Conservation (phyloP, 1,284 basidiomycete species). For the Gomphus bonarii region DNA sequence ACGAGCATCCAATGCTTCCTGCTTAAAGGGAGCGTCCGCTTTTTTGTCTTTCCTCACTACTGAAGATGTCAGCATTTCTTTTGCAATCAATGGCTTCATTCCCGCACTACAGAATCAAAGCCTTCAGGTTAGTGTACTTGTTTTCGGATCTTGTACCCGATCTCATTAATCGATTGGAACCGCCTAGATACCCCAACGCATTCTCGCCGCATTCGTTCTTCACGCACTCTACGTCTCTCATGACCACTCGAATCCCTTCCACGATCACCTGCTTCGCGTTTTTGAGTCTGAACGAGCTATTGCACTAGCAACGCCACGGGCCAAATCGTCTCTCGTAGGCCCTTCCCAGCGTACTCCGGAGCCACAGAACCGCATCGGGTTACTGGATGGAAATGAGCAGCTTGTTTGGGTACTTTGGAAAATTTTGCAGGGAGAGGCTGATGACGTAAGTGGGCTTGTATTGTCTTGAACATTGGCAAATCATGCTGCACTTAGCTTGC, state of each 20-base stretch:
- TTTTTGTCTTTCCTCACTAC: slow-evolving; percentile 28
- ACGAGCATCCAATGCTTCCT: slow-evolving; percentile 53
- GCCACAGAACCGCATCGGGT: neutral
- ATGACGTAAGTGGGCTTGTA: slow-evolving; percentile 43
- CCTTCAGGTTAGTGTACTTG: neutral
- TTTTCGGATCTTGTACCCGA: neutral
- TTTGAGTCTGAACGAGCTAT: slow-evolving; percentile 54
- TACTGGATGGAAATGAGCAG: slow-evolving; percentile 50
- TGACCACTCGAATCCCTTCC: slow-evolving; percentile 53
- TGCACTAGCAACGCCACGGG: slow-evolving; percentile 29
- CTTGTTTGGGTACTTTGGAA: slow-evolving; percentile 77
- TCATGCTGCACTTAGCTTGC: slow-evolving; percentile 45
- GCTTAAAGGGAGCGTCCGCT: slow-evolving; percentile 60
- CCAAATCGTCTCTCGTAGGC: neutral
- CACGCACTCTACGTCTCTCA: slow-evolving; percentile 42
- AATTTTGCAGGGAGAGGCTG: slow-evolving; percentile 67
- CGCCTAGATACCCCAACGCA: slow-evolving; percentile 51
- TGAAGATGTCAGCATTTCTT: slow-evolving; percentile 4
- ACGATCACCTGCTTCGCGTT: slow-evolving; percentile 50
- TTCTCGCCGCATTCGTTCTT: slow-evolving; percentile 54
- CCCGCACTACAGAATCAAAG: slow-evolving; percentile 1
- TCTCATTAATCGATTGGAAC: neutral
- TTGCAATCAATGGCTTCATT: slow-evolving; percentile 6
- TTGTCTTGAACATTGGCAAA: neutral
- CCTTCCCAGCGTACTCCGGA: neutral